Conservation (phyloP, 768 basidiomycete genomes). For the Pulveroboletus sp. region DNA sequence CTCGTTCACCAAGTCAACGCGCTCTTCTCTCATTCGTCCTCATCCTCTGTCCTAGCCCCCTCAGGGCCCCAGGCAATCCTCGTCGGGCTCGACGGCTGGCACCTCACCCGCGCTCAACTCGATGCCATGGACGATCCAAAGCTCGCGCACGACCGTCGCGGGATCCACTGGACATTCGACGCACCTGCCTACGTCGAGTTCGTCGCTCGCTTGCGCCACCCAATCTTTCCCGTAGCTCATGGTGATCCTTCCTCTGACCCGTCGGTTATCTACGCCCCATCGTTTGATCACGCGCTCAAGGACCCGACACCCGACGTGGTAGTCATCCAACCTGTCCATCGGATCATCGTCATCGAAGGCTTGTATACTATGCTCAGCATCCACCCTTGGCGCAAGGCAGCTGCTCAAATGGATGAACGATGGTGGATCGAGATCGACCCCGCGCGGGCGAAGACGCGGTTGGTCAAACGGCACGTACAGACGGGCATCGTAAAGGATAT, state of each 20-base stretch:
- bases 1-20: conserved; percentile 52
- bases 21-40: conserved; percentile 23
- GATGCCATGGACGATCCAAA: conserved; percentile 71
- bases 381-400: conserved; percentile 67
- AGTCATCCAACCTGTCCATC: conserved; percentile 55
- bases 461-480: conserved; percentile 69
- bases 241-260: background rate
- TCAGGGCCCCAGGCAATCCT: conserved; percentile 44
- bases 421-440: conserved; percentile 66
- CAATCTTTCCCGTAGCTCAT: conserved; percentile 5
- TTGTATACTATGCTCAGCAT: conserved; percentile 79
- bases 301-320: conserved; percentile 68
- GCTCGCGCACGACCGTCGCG: conserved; percentile 74
- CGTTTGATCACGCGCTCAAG: conserved; percentile 84
- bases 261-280: conserved; percentile 57
- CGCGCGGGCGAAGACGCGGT: conserved; percentile 49
- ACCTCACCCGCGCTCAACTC: conserved; percentile 73
- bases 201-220: conserved; percentile 46
- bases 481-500: conserved; percentile 67
- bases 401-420: conserved; percentile 65
- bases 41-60: no score
- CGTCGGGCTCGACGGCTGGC: conserved; percentile 90
- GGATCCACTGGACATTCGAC: conserved; percentile 91
- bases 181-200: conserved; percentile 66
- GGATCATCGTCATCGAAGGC: conserved; percentile 84